Conservation (phyloP, 2,329 filamentous ascomycete genomes). For the Cladophialophora immunda region DNA sequence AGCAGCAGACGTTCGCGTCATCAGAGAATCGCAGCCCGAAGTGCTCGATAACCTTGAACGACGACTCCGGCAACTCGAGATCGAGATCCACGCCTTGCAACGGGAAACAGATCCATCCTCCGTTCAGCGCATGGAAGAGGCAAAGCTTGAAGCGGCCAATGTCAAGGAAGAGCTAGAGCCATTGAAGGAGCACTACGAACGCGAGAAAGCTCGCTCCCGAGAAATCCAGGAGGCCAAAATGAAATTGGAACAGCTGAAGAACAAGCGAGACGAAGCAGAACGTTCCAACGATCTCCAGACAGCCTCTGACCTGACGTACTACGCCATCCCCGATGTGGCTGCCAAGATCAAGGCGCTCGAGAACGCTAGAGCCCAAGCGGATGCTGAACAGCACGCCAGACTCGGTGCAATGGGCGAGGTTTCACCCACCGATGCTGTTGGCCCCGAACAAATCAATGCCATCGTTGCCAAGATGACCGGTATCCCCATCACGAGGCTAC, state of each 20-base stretch:
- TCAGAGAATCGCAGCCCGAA: constrained; percentile 94
- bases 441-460: constrained; percentile 98
- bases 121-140: constrained; percentile 79
- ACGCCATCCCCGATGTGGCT: constrained; percentile 93
- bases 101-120: constrained; percentile 96
- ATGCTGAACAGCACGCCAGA: constrained; percentile 68
- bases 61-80: constrained; percentile 87
- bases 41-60: constrained; percentile 94
- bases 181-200: constrained; percentile 93
- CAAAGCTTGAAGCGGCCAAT: constrained; percentile 90
- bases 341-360: constrained; percentile 82
- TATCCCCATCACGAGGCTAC: constrained; percentile 92
- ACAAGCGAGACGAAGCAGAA: constrained; percentile 93
- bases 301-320: constrained; percentile 94
- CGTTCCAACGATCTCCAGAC: constrained; percentile 83
- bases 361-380: constrained; percentile 78
- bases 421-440: constrained; percentile 91
- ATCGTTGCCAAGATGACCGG: constrained; percentile 98
- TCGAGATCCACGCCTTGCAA: constrained; percentile 94
- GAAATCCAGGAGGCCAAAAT: constrained; percentile 94
- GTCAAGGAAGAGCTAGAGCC: constrained; percentile 92
- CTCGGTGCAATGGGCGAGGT: constrained; percentile 70
- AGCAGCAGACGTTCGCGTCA: constrained; percentile 93
- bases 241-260: constrained; percentile 89
- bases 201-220: constrained; percentile 87